Base-by-base conservation (phyloP, 371 early-diverging fungal species). In the Mucor saturninus region DNA sequence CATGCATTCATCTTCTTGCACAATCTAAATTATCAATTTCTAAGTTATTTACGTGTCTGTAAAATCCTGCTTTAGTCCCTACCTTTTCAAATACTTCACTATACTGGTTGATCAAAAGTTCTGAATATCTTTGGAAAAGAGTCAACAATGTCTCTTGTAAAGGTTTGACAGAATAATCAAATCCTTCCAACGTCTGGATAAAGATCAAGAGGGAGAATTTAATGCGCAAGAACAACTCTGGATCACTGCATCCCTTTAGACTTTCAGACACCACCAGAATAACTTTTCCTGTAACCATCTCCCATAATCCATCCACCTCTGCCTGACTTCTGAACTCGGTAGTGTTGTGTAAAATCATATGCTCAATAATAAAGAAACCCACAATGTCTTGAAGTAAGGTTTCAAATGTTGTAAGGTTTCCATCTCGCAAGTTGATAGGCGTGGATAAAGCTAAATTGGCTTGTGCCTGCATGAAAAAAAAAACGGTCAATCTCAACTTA, bases 341-440 rank as follows among this genome's bases (percentile, higher is more conserved):
- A 1, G 97, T 95, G n/a, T 95, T 89, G 58, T 91, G 88, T 56
- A 95, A 68, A 38, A 98, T 91, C 52, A 89, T 84, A 56, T 94
- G 90, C 68, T 98, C 99, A 15, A 98, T 90, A 51, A 96, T 90
- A 69, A 98, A 98, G 72, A 97, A 98, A 0, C 99, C 99, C 35
- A 93, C 91, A 64, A 97, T 87, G 39, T 97, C 96, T 59, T 92
- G 88, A 39, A 98, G 73, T 51, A 92, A 83, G 0, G 80, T 75
- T 60, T 91, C 88, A 61, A 97, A 93, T 3, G 85, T 79, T 9
- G 73, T 76, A 26, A 93, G 66, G 62, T 91, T 83, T 14, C 84
- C 86, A 29, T 86, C 83, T 57, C 82, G 79, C 61, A 92, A 67
- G 9, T 86, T 83, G 61, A 90, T 84, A 6, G 83, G 83, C 7